Evolutionary conservation across 148 eudicot species (phyloP), one percentile per base, ranked within the genome.

Genomic region (Persicaria tinctoria): DNA sequence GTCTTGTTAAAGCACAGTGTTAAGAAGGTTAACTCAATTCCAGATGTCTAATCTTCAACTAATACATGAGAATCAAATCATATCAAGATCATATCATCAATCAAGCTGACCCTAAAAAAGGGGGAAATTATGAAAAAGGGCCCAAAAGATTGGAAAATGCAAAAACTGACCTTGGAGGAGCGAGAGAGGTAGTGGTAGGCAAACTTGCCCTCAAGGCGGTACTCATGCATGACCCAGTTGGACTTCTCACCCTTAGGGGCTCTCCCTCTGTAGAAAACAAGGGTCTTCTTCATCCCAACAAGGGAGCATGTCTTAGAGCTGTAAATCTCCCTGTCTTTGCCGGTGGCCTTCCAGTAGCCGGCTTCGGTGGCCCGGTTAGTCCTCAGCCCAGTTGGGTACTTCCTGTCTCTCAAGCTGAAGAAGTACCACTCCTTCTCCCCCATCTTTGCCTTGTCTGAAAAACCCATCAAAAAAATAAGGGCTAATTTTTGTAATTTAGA

Each of bases 381-480:
- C 13, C 98, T 74, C 1, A 94, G 57, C 48, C 98, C 98, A 1
- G 98, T 94, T 23, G 98, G 98, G 78, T 94, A 94, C 77, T 94
- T 94, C 55, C 98, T 78, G 81, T 94, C 98, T 1, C 98, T 75
- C 0, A 92, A 79, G 83, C 98, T 94, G 82, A 75, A 94, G 64
- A 94, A 94, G 84, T 94, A 94, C 98, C 98, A 94, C 78, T 94
- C 97, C 55, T 94, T 94, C 79, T 94, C 98, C 68, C 98, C 98
- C 97, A 94, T 94, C 74, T 90, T 91, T 0, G 98, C 97, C 76
- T 85, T 94, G 62, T 84, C 98, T 91, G 64, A 5, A 32, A 32
- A 51, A 9, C 5, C 20, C 20, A 55, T 50, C 5, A 44, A 23
- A 13, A 32, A 74, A 8, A 7, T 12, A 51, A 53, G 48, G 23